Percentiles rank a stretch among this genome's conserved stretches.
These are phyloP conservation scores for Verbascum thapsus DNA, from an alignment of 257 asterid species.

Conservation along the genomic window DNA sequence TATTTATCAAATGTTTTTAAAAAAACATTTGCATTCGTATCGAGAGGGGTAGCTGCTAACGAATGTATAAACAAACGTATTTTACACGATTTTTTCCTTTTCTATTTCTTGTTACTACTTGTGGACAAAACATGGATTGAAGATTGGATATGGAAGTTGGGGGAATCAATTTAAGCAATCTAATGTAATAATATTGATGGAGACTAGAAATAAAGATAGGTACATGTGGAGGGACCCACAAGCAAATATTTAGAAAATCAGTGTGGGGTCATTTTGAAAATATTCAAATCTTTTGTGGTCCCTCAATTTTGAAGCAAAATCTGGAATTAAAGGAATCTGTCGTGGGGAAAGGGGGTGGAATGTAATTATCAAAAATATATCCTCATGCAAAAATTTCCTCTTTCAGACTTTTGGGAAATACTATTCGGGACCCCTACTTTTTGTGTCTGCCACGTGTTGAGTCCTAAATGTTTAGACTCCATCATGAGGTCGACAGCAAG, in stretches of 20 bases:
- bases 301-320: constrained; percentile 34
- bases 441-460: constrained; percentile 52
- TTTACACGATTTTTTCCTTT: neutral
- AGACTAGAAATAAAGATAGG: constrained; percentile 47
- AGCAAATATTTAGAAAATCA: constrained; percentile 43
- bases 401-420: constrained; percentile 32
- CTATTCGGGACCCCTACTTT: constrained; percentile 35
- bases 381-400: constrained; percentile 29
- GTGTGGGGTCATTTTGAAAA: constrained; percentile 41
- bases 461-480: constrained; percentile 26
- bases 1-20: too few relatives aligned
- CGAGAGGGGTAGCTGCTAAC: too few relatives aligned
- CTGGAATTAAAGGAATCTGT: constrained; percentile 38
- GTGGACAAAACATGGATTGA: constrained; percentile 41
- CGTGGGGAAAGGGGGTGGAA: constrained; percentile 16
- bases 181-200: constrained; percentile 41
- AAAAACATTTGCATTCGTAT: too few relatives aligned
- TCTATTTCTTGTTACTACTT: neutral
- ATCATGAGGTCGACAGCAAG: constrained; percentile 32
- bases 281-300: constrained; percentile 63
- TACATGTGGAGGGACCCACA: constrained; percentile 47
- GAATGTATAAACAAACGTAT: neutral
- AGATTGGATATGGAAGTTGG: constrained; percentile 44
- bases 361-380: constrained; percentile 31
- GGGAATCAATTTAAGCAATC: constrained; percentile 35